These are phyloP conservation scores for Mortierella sp. DNA, from an alignment of 371 early-diverging fungal species.

Conservation along the genomic window DNA sequence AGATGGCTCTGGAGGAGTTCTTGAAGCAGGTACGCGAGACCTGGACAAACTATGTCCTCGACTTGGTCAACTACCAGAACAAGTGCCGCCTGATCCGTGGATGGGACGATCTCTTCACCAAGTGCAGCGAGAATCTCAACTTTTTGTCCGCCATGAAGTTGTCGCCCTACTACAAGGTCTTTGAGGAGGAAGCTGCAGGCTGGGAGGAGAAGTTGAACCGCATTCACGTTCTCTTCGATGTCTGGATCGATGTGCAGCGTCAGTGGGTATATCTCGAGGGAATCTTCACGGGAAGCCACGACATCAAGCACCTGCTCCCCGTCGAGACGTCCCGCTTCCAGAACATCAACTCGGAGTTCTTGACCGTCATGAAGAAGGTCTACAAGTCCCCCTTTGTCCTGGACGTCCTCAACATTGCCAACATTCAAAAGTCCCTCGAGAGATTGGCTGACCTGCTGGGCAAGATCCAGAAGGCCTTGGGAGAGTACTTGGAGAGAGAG, in stretches of 20 bases:
- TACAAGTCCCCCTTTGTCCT: constrained; percentile 97
- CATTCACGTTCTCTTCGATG: constrained; percentile 95
- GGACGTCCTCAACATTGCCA: constrained; percentile 93
- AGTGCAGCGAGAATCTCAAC: constrained; percentile 95
- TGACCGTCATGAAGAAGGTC: constrained; percentile 97
- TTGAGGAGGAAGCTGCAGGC: constrained; percentile 95
- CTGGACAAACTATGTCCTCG: constrained; percentile 93
- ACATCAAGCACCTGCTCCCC: constrained; percentile 97
- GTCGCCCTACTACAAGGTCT: constrained; percentile 97
- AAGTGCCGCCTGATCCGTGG: constrained; percentile 96
- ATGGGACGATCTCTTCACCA: constrained; percentile 98
- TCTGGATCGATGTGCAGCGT: constrained; percentile 99
- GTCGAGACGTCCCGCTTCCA: constrained; percentile 95
- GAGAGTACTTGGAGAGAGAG: constrained; percentile 98
- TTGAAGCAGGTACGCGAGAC: constrained; percentile 93
- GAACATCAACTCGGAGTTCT: constrained; percentile 97
- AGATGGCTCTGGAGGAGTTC: constrained; percentile 99
- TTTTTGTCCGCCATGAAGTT: constrained; percentile 97
- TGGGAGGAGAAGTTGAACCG: constrained; percentile 98
- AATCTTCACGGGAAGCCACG: constrained; percentile 95
- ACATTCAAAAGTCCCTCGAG: constrained; percentile 96
- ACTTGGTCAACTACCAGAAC: constrained; percentile 97
- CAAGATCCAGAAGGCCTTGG: constrained; percentile 98
- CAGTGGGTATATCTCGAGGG: constrained; percentile 99
- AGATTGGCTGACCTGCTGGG: constrained; percentile 92